A percentile compares a stretch with the other conserved stretches of the same genome.
Conservation (phyloP, 148 eudicot species). For the Rhododendron ferrugineum region DNA sequence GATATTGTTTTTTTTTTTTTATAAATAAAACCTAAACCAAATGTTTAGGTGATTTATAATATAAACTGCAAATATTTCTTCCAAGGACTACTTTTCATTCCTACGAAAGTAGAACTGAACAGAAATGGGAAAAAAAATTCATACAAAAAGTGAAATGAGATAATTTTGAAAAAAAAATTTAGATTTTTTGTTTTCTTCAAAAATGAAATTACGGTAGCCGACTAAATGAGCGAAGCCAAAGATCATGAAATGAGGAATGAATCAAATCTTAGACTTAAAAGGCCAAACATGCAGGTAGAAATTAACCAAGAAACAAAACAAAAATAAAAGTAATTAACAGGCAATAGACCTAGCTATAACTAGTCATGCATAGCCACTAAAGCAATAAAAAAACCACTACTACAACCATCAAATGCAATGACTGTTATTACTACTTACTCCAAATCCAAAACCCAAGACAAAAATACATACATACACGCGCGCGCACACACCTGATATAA, state of each 20-base stretch:
- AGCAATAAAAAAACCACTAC: neutral
- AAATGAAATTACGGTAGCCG: neutral
- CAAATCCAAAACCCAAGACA: neutral
- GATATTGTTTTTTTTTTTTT: too few species aligned
- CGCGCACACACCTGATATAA: too few species aligned
- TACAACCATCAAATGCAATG: neutral
- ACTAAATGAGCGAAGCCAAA: neutral
- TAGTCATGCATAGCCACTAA: neutral
- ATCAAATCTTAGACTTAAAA: neutral
- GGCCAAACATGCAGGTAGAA: neutral
- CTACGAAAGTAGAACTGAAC: neutral
- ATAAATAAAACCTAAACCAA: neutral
- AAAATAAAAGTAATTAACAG: too few species aligned
- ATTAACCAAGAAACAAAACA: neutral
- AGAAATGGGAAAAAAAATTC: neutral
- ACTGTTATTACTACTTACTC: neutral
- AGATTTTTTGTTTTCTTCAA: too few species aligned
- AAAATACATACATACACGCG: too few species aligned
- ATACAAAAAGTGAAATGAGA: neutral
- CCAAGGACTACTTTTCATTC: too few species aligned
- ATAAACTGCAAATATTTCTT: neutral
- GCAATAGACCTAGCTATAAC: neutral
- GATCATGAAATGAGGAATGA: neutral
- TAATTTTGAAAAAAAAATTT: neutral
- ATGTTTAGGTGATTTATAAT: neutral